Base-by-base conservation (phyloP, 257 asterid genomes). In the Schizonepeta tenuifolia region DNA sequence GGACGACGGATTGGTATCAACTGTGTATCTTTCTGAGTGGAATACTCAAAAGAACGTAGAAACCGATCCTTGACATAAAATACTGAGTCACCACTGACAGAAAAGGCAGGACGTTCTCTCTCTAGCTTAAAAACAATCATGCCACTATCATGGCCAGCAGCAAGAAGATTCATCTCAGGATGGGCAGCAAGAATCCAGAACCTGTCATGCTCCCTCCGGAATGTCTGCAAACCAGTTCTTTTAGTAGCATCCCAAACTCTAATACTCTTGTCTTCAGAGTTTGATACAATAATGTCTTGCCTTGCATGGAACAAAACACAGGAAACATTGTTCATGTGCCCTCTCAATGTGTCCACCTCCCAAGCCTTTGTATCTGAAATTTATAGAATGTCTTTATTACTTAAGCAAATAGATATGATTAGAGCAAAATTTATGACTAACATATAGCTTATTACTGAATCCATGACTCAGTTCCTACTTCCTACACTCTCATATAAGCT, bases 271-370 rank as follows among this genome's bases (percentile, higher is more conserved):
- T 95, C 99, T 77, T 95, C 99, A 60, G 99, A 95, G 76, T 92
- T 95, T 36, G 99, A 95, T 57, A 95, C 92, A 70, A 95, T 90
- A 38, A 95, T 92, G 60, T 95, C 99, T 78, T 95, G 99, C 79
- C 87, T 86, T 22, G 98, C 71, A 80, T 92, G 97, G 79, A 92
- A 95, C 17, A 90, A 26, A 60, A 92, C 97, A 81, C 92, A 95
- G 4, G 99, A 95, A 13, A 95, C 99, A 65, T 95, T 95, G 86
- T 95, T 95, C 97, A 88, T 86, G 81, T 92, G 99, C 69, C 98
- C 98, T 82, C 99, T 90, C 91, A 95, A 71, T 0, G 97, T 95
- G 85, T 95, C 99, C 82, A 95, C 98, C 81, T 95, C 99, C 99
- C 99, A 95, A 72, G 99, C 99, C 88, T 92, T 95, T 13, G 99